Evolutionary conservation across 805 yeast species (phyloP), one percentile per base, ranked within the genome.

Genomic region (Kodamaea hsintzibuensis): DNA sequence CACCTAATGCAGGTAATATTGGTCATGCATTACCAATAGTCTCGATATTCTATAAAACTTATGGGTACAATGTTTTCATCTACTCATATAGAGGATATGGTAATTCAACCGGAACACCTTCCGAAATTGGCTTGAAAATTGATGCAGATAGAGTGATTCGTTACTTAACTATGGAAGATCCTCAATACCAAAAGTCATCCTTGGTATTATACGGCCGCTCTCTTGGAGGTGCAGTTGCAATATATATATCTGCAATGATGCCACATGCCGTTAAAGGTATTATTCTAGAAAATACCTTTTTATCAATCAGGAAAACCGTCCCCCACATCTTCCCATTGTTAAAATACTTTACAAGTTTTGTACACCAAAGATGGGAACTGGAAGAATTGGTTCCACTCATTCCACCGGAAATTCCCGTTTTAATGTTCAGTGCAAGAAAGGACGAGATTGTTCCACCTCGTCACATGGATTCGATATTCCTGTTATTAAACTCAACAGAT

Each of bases 1-100:
- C 91, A 48, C 98, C 98, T 3, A 93, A 93, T 70, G 98, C 98
- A 1, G 98, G 98, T 4, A 93, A 95, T 67, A 93, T 93, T 58
- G 98, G 98, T 14, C 91, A 90, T 65, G 85, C 88, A 27, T 73
- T 93, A 47, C 97, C 97, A 1, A 82, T 91, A 7, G 96, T 89
- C 2, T 77, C 85, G 47, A 68, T 86, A 8, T 84, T 92, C 57
- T 89, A 82, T 69, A 71, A 76, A 48, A 71, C 76, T 39, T 79
- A 86, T 68, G 82, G 83, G 12, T 83, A 85, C 70, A 91, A 92
- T 67, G 96, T 91, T 2, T 81, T 93, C 47, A 83, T 89, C 4
- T 88, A 90, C 60, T 89, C 96, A 0, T 93, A 93, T 69, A 76
- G 99, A 61, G 98, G 99, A 0, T 92, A 92, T 68, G 98, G 98